phyloP scores from a whole-genome alignment of 352 stramenopile species.

The Plasmopara halstedii region DNA sequence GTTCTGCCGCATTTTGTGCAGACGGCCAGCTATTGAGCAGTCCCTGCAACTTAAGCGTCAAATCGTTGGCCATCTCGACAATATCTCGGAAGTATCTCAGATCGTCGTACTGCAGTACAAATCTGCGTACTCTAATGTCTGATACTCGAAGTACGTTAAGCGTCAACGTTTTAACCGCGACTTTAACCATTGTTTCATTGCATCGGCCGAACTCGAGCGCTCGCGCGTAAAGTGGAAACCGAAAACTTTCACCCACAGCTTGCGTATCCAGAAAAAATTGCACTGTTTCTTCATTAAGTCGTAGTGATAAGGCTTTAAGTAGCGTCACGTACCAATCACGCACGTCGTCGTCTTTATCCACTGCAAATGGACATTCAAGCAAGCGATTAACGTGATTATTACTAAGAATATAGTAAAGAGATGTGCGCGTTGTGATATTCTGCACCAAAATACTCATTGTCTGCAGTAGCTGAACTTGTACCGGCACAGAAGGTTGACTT shows the following conservation, averaged over 20 bases:
- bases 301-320: constrained; percentile 79
- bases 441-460: constrained; percentile 90
- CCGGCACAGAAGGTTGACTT: constrained; percentile 35
- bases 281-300: constrained; percentile 83
- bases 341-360: constrained; percentile 72
- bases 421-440: constrained; percentile 84
- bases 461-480: constrained; percentile 91
- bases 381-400: constrained; percentile 95
- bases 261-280: constrained; percentile 84
- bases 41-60: constrained; percentile 69
- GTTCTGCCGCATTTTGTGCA: constrained; percentile 2
- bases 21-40: constrained; percentile 56
- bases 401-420: constrained; percentile 92
- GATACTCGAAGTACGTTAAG: constrained; percentile 77
- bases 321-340: constrained; percentile 86
- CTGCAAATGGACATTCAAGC: constrained; percentile 70
- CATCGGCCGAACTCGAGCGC: constrained; percentile 64
- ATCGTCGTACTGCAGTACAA: constrained; percentile 65
- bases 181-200: constrained; percentile 78
- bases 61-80: constrained; percentile 63
- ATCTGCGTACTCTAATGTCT: constrained; percentile 66
- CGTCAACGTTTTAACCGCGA: constrained; percentile 82
- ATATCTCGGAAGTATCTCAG: constrained; percentile 78
- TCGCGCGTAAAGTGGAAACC: constrained; percentile 71
- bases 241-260: constrained; percentile 10